Evolutionary conservation across 805 yeast genomes (phyloP), one percentile per base, ranked within the genome.

Genomic region (Groenewaldozyma tartarivorans): DNA sequence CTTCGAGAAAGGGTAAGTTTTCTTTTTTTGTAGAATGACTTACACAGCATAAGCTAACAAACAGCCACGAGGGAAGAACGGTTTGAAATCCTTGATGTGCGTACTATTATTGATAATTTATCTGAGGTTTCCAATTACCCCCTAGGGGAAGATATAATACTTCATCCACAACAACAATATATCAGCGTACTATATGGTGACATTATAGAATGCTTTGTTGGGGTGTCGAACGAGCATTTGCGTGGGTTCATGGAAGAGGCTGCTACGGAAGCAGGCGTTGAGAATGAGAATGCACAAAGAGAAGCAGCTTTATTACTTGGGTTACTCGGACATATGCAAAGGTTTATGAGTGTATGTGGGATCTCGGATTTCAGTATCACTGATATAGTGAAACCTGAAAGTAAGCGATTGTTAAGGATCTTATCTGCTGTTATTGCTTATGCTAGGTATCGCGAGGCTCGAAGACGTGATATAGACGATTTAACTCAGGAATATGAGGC

Each of bases 381-480:
- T 62, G 96, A 87, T 61, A 64, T 87, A 22, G 67, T 74, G 44
- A 77, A 76, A 48, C 96, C 96, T 0, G 95, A 86, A n/a, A 66
- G 82, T 0, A 60, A 57, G 30, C 66, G 94, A 43, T 67, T 75
- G 1, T 64, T 77, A 46, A 64, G 90, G 36, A 67, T 85, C 17
- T 59, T 86, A 20, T 84, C 94, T 55, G 92, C 92, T 1, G 77
- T 86, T 38, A 81, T 86, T 18, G 87, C 87, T 56, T 87, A 75
- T 66, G 94, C 94, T 1, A 64, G 90, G 42, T 86, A 82, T 53
- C 70, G 94, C 49, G 94, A 84, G 50, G 85, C 79, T 48, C 77
- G 82, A 44, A 72, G 79, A 56, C 69, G 67, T 19, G 87, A 81
- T 49, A 78, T 82, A 53, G 85, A 79, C 46, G 73, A 72, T 20